A percentile compares a stretch with the other conserved stretches of the same genome.
These are phyloP conservation scores for Talaromyces sp. DNA, from an alignment of 2,329 filamentous ascomycete species.

Conservation along the genomic window DNA sequence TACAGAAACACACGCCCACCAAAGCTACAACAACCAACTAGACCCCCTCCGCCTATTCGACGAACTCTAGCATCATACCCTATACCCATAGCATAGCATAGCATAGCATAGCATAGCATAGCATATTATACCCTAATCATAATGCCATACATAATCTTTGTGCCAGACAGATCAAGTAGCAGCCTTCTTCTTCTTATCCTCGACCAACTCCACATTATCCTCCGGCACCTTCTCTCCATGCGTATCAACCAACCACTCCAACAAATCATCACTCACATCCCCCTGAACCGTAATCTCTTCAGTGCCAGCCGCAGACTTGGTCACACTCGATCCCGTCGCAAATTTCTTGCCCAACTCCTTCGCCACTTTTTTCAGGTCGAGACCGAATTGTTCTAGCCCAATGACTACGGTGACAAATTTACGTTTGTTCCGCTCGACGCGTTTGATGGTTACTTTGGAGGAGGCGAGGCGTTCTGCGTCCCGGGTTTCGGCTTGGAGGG, in stretches of 20 bases:
- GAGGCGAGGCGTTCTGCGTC: conserved; percentile 78
- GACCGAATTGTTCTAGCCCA: conserved; percentile 82
- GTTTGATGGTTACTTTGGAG: conserved; percentile 85
- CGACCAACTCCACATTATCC: conserved; percentile 90
- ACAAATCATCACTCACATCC: conserved; percentile 90
- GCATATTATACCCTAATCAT: neutral
- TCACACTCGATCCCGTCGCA: conserved; percentile 88
- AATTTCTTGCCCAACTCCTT: conserved; percentile 99
- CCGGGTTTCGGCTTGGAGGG: conserved; percentile 79
- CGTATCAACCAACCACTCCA: conserved; percentile 85
- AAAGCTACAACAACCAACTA: neutral
- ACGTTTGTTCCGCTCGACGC: conserved; percentile 95
- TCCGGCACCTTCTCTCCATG: conserved; percentile 82
- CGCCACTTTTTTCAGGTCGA: conserved; percentile 92
- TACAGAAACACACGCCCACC: neutral
- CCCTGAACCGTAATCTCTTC: conserved; percentile 99
- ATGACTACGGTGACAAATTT: conserved; percentile 94
- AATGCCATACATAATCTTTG: neutral
- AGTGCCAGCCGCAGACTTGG: conserved; percentile 77
- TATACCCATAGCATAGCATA: conserved; percentile 4
- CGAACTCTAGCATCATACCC: conserved; percentile 13
- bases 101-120: neutral
- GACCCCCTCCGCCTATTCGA: conserved; percentile 19
- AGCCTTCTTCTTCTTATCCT: conserved; percentile 81
- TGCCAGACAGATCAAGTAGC: conserved; percentile 11